Conservation (phyloP, 2,329 filamentous ascomycete genomes). For the Nothopassalora personata region DNA sequence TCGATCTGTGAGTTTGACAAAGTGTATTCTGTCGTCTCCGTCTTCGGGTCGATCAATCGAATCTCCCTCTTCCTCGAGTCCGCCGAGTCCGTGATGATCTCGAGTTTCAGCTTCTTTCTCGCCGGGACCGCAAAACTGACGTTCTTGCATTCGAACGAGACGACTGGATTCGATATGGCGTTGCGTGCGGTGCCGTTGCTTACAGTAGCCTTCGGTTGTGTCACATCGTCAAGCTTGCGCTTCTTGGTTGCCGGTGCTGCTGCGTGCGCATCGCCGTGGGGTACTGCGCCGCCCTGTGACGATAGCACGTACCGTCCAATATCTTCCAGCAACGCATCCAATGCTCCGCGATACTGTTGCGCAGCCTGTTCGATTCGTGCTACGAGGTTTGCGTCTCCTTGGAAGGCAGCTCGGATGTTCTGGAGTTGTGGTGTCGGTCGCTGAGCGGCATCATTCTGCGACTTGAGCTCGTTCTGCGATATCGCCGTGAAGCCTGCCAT, state of each 20-base stretch:
- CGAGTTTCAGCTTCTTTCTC: conserved; percentile 58
- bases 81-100: conserved; percentile 42
- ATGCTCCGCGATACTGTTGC: conserved; percentile 16
- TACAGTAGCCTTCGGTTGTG: conserved; percentile 1
- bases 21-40: conserved; percentile 35
- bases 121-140: conserved; percentile 58
- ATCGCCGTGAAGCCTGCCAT: conserved; percentile 1
- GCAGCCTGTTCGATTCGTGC: conserved; percentile 17
- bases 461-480: neutral
- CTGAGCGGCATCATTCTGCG: neutral
- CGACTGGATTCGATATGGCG: conserved; percentile 31
- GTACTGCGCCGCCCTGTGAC: conserved; percentile 17
- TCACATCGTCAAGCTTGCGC: conserved; percentile 44
- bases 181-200: conserved; percentile 7
- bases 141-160: conserved; percentile 46
- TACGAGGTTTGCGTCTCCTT: conserved; percentile 10
- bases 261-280: conserved; percentile 27
- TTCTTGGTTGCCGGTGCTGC: conserved; percentile 37
- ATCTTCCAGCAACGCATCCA: conserved; percentile 42
- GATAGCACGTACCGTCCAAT: conserved; percentile 41
- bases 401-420: conserved; percentile 18
- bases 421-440: neutral
- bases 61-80: conserved; percentile 25
- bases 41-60: conserved; percentile 25
- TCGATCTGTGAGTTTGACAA: conserved; percentile 50